phyloP scores from a whole-genome alignment of 495 filamentous ascomycete genomes.

The Rostrohypoxylon terebratum region DNA sequence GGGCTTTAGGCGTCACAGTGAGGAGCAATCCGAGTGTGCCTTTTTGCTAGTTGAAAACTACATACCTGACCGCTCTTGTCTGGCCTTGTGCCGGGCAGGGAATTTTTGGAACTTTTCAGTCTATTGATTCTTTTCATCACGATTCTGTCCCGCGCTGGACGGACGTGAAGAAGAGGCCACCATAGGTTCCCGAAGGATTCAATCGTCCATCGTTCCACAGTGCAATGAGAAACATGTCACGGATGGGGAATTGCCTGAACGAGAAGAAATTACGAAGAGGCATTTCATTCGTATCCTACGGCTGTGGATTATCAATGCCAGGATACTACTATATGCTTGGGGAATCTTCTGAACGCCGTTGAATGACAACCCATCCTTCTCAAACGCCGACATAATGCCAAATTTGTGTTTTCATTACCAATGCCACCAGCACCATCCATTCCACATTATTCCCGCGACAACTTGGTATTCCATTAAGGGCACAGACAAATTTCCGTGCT shows the following conservation, averaged over 20 bases:
- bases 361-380: constrained; percentile 38
- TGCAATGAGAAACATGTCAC: not conserved
- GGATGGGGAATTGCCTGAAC: not conserved
- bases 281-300: constrained; percentile 32
- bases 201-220: too few relatives aligned
- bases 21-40: constrained; percentile 66
- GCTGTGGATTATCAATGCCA: constrained; percentile 22
- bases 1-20: constrained; percentile 65
- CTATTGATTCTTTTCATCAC: constrained; percentile 17
- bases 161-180: constrained; percentile 27
- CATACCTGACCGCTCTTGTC: constrained; percentile 54
- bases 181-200: not conserved
- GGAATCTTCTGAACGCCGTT: constrained; percentile 45
- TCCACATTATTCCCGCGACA: constrained; percentile 17
- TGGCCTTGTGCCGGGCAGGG: constrained; percentile 51
- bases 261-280: constrained; percentile 5
- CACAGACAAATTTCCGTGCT: not conserved
- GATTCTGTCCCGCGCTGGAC: constrained; percentile 29
- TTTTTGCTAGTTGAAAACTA: constrained; percentile 71
- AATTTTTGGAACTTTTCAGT: constrained; percentile 54
- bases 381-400: constrained; percentile 36
- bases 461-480: constrained; percentile 1
- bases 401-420: constrained; percentile 37
- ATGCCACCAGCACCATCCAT: constrained; percentile 26
- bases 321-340: constrained; percentile 28